Evolutionary conservation across 768 basidiomycete species (phyloP).

Genomic region (Mycena alexandri): DNA sequence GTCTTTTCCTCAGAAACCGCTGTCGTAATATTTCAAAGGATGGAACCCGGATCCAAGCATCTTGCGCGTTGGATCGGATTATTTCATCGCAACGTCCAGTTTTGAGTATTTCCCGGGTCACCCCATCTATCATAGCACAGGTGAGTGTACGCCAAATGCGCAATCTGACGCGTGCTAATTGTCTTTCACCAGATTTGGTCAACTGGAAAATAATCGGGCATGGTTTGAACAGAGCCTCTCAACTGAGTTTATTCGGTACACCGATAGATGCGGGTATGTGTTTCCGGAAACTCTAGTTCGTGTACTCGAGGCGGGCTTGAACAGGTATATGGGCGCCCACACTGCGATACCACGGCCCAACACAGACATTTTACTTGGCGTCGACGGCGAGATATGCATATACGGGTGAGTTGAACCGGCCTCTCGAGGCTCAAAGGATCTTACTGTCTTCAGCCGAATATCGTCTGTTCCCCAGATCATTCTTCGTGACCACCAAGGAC

Average conservation of each 20-base stretch:
- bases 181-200: slow-evolving; percentile 41
- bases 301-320: neutral
- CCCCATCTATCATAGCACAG: slow-evolving; percentile 56
- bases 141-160: neutral
- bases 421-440: neutral
- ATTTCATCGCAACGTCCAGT: slow-evolving; percentile 54
- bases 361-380: slow-evolving; percentile 48
- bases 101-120: slow-evolving; percentile 58
- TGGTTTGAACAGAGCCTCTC: slow-evolving; percentile 51
- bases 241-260: slow-evolving; percentile 51
- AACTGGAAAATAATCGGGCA: slow-evolving; percentile 55
- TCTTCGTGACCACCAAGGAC: slow-evolving; percentile 54
- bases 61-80: slow-evolving; percentile 53
- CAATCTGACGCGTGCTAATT: neutral
- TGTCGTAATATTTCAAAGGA: slow-evolving; percentile 18
- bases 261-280: slow-evolving; percentile 53
- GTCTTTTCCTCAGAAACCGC: no score
- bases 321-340: slow-evolving; percentile 53
- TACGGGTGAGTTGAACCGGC: slow-evolving; percentile 44
- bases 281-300: neutral
- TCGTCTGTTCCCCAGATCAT: slow-evolving; percentile 54
- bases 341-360: slow-evolving; percentile 51
- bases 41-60: slow-evolving; percentile 58
- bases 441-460: slow-evolving; percentile 45
- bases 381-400: slow-evolving; percentile 56